Conservation (phyloP, 2,329 filamentous ascomycete species). For the Teratosphaeria zuluensis region DNA sequence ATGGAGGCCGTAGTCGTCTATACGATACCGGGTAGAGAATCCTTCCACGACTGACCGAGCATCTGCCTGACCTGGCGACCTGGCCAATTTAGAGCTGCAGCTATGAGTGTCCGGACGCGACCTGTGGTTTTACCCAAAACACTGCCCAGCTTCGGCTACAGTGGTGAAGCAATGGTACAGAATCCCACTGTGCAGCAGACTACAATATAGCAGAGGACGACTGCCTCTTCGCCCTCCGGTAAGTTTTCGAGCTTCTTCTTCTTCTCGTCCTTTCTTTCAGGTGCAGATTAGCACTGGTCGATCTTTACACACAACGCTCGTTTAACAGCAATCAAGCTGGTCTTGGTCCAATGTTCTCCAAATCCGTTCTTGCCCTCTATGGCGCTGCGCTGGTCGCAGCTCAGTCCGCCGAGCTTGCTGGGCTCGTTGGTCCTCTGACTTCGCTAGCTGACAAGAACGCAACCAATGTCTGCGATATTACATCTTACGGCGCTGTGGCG, state of each 20-base stretch:
- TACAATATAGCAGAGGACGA: background rate
- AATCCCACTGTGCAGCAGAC: background rate
- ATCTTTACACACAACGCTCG: background rate
- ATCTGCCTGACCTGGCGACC: background rate
- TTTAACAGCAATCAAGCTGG: background rate
- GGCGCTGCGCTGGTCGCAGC: constrained; percentile 21
- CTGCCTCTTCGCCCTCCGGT: background rate
- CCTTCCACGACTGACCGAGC: background rate
- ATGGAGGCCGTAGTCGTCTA: no score
- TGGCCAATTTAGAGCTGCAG: background rate
- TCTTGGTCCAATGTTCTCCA: background rate
- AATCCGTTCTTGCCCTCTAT: constrained; percentile 10
- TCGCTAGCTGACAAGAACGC: constrained; percentile 33
- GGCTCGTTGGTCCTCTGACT: constrained; percentile 37
- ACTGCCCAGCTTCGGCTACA: background rate
- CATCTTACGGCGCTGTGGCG: constrained; percentile 43
- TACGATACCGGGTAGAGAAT: background rate
- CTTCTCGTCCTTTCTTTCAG: background rate
- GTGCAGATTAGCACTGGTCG: background rate
- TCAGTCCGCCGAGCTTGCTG: constrained; percentile 31
- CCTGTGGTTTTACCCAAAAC: background rate
- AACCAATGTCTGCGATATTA: constrained; percentile 44
- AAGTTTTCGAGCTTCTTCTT: background rate
- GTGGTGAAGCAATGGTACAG: background rate
- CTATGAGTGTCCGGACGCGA: background rate